These are phyloP conservation scores for Dalbergia cultrata DNA, from an alignment of 306 rosid species.

Conservation along the genomic window DNA sequence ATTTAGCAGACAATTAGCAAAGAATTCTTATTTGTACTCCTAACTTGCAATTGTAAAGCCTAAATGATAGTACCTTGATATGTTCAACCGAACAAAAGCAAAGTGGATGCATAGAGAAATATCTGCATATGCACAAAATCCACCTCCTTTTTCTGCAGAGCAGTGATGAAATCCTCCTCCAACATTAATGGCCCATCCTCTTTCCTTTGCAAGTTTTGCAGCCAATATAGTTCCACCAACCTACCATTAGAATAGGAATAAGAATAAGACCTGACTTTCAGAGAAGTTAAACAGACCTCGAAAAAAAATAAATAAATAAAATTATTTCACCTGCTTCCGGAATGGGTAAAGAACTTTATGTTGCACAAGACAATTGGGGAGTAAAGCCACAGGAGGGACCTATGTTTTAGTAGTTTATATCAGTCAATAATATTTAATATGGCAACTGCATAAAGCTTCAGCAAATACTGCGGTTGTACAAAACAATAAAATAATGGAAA, in stretches of 20 bases:
- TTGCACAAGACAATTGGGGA: constrained; percentile 83
- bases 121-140: constrained; percentile 93
- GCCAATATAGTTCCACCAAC: constrained; percentile 94
- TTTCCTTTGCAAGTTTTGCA: constrained; percentile 88
- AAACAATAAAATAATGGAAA: constrained; percentile 34
- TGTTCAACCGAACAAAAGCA: constrained; percentile 73
- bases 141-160: constrained; percentile 83
- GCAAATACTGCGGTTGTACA: constrained; percentile 23
- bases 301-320: not conserved
- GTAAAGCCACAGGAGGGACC: constrained; percentile 87
- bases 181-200: constrained; percentile 96
- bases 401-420: constrained; percentile 49
- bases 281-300: constrained; percentile 5
- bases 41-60: constrained; percentile 28
- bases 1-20: constrained; percentile 41
- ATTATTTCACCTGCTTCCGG: constrained; percentile 73
- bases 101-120: constrained; percentile 86
- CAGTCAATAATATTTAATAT: constrained; percentile 14
- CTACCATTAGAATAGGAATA: constrained; percentile 54
- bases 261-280: constrained; percentile 30
- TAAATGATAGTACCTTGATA: constrained; percentile 72
- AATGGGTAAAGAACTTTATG: constrained; percentile 81
- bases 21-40: constrained; percentile 18
- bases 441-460: constrained; percentile 38
- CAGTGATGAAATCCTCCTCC: constrained; percentile 99